phyloP scores from a whole-genome alignment of 1,284 basidiomycete genomes.

The Trametes versicolor region DNA sequence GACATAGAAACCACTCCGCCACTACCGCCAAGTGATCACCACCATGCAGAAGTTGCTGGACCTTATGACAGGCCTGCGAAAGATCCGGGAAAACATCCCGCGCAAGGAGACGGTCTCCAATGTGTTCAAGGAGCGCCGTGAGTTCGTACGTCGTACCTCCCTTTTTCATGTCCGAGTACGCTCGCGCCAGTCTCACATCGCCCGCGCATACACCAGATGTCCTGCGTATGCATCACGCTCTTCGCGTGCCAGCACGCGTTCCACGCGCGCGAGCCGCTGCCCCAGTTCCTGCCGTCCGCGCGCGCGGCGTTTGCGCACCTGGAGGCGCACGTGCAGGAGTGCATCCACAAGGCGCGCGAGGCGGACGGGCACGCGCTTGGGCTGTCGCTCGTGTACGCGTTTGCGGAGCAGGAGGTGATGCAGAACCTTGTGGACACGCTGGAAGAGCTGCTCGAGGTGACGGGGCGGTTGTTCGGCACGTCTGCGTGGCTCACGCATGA shows the following conservation, averaged over 20 bases:
- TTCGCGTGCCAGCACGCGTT: constrained; percentile 63
- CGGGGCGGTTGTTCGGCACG: constrained; percentile 56
- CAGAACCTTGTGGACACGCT: constrained; percentile 54
- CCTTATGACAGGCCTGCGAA: constrained; percentile 56
- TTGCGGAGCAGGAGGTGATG: constrained; percentile 57
- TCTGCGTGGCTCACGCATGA: constrained; percentile 52
- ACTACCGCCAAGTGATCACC: constrained; percentile 52
- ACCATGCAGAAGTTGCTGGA: constrained; percentile 57
- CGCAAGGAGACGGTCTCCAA: constrained; percentile 53
- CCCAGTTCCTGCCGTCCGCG: constrained; percentile 61
- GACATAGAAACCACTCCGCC: constrained; percentile 57
- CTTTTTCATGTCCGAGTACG: neutral
- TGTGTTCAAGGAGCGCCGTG: constrained; percentile 55
- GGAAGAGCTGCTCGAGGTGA: constrained; percentile 53
- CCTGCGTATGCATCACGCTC: constrained; percentile 57
- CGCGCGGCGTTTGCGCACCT: constrained; percentile 52
- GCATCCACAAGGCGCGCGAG: constrained; percentile 44
- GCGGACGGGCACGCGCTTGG: constrained; percentile 47
- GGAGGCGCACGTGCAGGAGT: constrained; percentile 49
- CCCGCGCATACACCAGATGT: constrained; percentile 44
- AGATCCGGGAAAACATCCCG: constrained; percentile 59
- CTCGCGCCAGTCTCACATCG: neutral
- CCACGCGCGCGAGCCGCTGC: constrained; percentile 56
- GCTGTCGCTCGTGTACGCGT: constrained; percentile 53
- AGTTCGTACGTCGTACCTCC: constrained; percentile 48